Evolutionary conservation across 208 protist species (phyloP).

Genomic region (Wallacemonas sp.): DNA sequence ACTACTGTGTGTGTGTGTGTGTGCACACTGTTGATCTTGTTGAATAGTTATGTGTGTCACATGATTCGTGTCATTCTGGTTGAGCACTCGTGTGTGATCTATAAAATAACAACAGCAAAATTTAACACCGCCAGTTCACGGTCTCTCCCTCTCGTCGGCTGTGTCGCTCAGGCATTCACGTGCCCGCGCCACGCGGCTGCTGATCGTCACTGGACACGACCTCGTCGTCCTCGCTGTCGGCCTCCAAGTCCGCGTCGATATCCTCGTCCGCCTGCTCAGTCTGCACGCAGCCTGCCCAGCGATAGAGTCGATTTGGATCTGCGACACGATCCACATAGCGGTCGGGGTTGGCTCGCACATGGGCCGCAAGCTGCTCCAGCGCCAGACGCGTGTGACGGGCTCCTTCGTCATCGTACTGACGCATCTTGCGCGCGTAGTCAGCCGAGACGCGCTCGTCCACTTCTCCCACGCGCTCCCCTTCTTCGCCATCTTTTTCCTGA

Average conservation of each 20-base stretch:
- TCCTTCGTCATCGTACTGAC: slow-evolving; percentile 53
- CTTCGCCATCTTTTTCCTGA: neutral
- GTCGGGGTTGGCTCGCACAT: slow-evolving; percentile 42
- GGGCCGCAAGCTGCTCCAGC: slow-evolving; percentile 52
- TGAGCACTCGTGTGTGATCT: too few relatives aligned
- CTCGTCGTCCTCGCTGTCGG: slow-evolving; percentile 1
- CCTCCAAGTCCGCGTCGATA: neutral
- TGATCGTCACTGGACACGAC: too few relatives aligned
- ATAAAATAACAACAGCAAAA: too few relatives aligned
- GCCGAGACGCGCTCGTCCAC: neutral
- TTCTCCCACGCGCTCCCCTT: neutral
- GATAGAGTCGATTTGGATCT: slow-evolving; percentile 49
- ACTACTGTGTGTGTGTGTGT: neutral
- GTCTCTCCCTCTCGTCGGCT: too few relatives aligned
- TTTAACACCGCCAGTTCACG: too few relatives aligned
- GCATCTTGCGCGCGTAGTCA: slow-evolving; percentile 23
- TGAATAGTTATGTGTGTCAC: neutral
- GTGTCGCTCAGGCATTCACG: too few relatives aligned
- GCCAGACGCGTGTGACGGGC: slow-evolving; percentile 52
- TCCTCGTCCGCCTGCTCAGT: slow-evolving; percentile 12
- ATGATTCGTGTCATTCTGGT: too few relatives aligned
- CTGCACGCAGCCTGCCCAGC: slow-evolving; percentile 52
- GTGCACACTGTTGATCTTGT: neutral
- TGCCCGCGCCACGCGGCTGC: too few relatives aligned
- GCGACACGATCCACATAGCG: slow-evolving; percentile 47